Base-by-base conservation (phyloP, 768 basidiomycete genomes). In the Pisolithus microcarpus region DNA sequence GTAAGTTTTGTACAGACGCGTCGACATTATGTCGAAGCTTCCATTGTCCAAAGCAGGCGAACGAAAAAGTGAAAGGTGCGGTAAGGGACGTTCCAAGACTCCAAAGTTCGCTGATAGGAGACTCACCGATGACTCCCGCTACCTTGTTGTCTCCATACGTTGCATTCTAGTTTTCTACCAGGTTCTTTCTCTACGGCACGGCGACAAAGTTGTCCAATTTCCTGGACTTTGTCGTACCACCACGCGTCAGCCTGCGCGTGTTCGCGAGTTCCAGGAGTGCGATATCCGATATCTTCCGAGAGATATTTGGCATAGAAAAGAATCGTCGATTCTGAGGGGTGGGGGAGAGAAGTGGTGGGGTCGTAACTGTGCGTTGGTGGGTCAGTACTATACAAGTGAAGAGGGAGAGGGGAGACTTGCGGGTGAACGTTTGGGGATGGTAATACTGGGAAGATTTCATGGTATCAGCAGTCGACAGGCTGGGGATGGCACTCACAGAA, bases 11-110 rank as follows among this genome's bases (percentile, higher is more conserved):
- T 91, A 89, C 9, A 95, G 70, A 19, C 85, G 77, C 51, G 85
- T 77, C 59, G 73, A 75, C 87, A 93, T 88, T 77, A 98, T 95
- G 64, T 95, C 92, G 64, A 97, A 97, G 26, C 91, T 91, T 15
- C n/a, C 13, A 11, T 42, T 36, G 5, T 43, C 3, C 19, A 4
- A 36, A 2, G 30, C 10, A 11, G 30, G 11, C 9, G 34, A 34
- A 15, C 13, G 34, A 34, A 11, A 5, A 34, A 13, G 34, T 34
- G 34, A 34, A 34, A 11, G 34, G 34, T 13, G 13, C 5, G 34
- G 11, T 13, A 34, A 34, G 34, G 26, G 26, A 26, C 26, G 5
- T 15, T 34, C 13, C 34, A 13, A 15, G 3, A 26, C 26, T 23
- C 21, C 21, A 26, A 26, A 11, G 11, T 13, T 34, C 13, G 34